Percentiles rank a stretch among this genome's conserved stretches.
phyloP scores from a whole-genome alignment of 2,329 filamentous ascomycete genomes.

The Pseudogymnoascus sp. region DNA sequence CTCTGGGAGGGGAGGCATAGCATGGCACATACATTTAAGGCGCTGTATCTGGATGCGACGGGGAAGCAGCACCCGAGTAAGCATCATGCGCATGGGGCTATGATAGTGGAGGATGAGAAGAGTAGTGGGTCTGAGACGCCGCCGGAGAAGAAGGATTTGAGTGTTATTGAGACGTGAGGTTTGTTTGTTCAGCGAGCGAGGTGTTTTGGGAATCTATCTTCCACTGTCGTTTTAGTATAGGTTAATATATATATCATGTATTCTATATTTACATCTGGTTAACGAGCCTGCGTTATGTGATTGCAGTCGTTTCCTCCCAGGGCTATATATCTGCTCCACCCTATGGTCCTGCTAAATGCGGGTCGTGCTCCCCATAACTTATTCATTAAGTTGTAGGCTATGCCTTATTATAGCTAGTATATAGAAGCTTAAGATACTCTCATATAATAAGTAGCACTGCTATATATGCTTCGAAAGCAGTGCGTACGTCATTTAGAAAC shows the following conservation, averaged over 20 bases:
- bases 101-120: constrained; percentile 18
- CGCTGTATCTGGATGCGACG: constrained; percentile 55
- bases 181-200: background rate
- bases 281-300: background rate
- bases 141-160: background rate
- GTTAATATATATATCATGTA: background rate
- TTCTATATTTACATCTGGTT: background rate
- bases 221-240: background rate
- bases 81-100: constrained; percentile 22
- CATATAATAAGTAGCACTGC: too few species aligned
- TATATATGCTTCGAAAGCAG: too few species aligned
- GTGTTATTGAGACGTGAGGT: background rate
- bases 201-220: background rate
- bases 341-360: too few species aligned
- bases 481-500: too few species aligned
- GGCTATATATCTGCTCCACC: background rate
- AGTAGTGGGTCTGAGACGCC: constrained; percentile 9
- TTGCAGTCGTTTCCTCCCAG: background rate
- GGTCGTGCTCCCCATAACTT: too few species aligned
- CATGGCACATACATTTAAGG: constrained; percentile 52
- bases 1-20: constrained; percentile 71
- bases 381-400: too few species aligned
- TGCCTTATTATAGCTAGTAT: too few species aligned
- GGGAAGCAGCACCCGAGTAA: constrained; percentile 30
- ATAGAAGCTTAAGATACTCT: too few species aligned